Evolutionary conservation across 805 yeast species (phyloP), one percentile per base, ranked within the genome.

Genomic region (Monosporozyma servazzii): DNA sequence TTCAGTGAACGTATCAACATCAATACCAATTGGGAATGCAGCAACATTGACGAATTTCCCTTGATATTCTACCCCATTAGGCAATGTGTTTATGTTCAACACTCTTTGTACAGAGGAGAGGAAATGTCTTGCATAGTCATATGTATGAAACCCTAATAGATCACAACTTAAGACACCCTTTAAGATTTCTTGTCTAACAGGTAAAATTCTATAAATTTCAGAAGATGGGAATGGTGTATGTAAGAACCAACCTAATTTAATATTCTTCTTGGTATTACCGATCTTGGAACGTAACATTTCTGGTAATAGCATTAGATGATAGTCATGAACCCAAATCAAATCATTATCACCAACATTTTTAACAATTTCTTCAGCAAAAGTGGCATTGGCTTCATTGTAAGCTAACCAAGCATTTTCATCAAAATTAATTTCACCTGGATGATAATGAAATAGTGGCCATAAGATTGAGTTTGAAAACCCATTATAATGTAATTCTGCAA

Each of bases 1-100:
- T 21, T 82, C 86, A 15, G 84, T 71, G 67, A 93, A 93, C 58
- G 87, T 88, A 53, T 88, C 96, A 21, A 89, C 96, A 64, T 93
- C 99, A 54, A 93, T 93, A 52, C 99, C 99, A 58, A 93, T 93
- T n/a, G 99, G 99, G 77, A 90, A 91, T 0, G 98, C 97, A 23
- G 97, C 96, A 36, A 93, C 88, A 29, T 81, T 80, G 45, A 93
- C 91, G 54, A 80, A 79, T 48, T 91, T 74, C 29, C 88, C 86
- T 44, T 81, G 74, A 64, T 77, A 88, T 55, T 84, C 84, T 18
- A 93, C 86, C 18, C 97, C 96, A 56, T 89, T 90, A 3, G 99
- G 99, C 54, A 86, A 75, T 0, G 97, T 89, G 48, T 82, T 84
- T 7, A 89, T 80, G 54, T 86, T 78, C 49, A 93, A 76, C 18